Evolutionary conservation across 768 basidiomycete species (phyloP), one percentile per base, ranked within the genome.

Genomic region (Leccinum aurantiacum): DNA sequence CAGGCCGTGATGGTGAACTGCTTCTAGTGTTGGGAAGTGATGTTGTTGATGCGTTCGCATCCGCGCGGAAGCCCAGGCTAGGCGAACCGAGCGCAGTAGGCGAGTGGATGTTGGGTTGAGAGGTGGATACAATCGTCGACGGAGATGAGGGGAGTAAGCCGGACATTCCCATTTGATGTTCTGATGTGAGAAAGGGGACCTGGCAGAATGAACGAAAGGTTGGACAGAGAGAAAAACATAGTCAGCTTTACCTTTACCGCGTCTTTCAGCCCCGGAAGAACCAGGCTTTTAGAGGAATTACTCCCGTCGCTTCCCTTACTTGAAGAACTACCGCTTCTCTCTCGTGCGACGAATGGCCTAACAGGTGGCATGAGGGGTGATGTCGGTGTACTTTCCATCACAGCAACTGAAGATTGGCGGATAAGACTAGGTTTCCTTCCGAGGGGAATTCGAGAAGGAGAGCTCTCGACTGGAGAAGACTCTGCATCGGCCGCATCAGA

Each of bases 71-170:
- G 58, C 66, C 57, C 52, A 67, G 58, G 62, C 51, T 51, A 63
- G 67, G 56, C 68, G 71, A 48, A 51, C 74, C 76, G 29, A 80
- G 75, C 46, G 72, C 74, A 53, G 74, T 80, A 3, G 79, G 74
- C 15, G 77, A 76, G 37, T 74, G 68, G 15, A 75, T 61, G 59
- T 75, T 78, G 15, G 67, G 69, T 49, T 78, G 79, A 35, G 72
- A 72, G 58, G 62, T 76, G 61, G 75, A 76, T 29, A 72, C 69
- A 22, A 71, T 74, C 29, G 73, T 79, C 37, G 81, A 85, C 9
- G 89, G 90, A 13, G 91, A 91, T 1, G 91, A 89, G 6, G 91
- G 89, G 19, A 90, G 74, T 24, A 92, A 75, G 65, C 91, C 90
- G 14, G 80, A 65, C 72, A 86, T 84, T 33, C 86, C 88, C 17